phyloP scores from a whole-genome alignment of 2,329 filamentous ascomycete species.

The Akanthomyces lecanii region DNA sequence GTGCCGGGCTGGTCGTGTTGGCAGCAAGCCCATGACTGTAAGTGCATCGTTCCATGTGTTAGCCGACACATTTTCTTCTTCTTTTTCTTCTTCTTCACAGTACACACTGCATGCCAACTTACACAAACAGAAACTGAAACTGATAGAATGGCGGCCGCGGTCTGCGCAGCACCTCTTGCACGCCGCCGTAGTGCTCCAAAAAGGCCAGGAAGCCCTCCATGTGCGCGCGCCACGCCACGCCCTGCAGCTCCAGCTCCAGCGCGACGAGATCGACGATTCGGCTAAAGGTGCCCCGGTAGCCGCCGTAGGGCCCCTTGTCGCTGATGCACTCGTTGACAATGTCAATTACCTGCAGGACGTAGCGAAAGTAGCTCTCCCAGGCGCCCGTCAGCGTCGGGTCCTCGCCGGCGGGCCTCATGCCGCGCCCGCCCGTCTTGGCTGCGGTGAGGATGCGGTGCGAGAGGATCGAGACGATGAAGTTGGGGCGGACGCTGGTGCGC shows the following conservation, averaged over 20 bases:
- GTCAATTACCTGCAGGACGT: not conserved
- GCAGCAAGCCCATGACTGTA: not conserved
- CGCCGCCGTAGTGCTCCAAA: not conserved
- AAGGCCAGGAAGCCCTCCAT: not conserved
- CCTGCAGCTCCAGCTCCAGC: not conserved
- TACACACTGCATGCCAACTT: not conserved
- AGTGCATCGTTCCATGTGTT: too few species aligned
- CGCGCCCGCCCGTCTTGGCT: not conserved
- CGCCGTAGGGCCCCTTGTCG: not conserved
- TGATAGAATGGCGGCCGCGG: not conserved
- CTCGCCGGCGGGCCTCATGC: not conserved
- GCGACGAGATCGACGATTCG: not conserved
- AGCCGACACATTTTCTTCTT: too few species aligned
- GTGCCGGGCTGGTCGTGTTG: not conserved
- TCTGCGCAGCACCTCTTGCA: not conserved
- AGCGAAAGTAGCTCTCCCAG: not conserved
- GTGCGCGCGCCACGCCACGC: not conserved
- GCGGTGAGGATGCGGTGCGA: not conserved
- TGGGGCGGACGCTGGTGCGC: not conserved
- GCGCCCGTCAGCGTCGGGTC: not conserved
- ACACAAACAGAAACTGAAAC: not conserved
- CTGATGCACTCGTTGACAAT: conserved; percentile 4
- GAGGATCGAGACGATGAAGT: not conserved
- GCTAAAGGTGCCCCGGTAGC: not conserved
- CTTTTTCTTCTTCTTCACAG: too few species aligned